Base-by-base conservation (phyloP, 1,284 basidiomycete genomes). In the Ceratobasidium sp. region DNA sequence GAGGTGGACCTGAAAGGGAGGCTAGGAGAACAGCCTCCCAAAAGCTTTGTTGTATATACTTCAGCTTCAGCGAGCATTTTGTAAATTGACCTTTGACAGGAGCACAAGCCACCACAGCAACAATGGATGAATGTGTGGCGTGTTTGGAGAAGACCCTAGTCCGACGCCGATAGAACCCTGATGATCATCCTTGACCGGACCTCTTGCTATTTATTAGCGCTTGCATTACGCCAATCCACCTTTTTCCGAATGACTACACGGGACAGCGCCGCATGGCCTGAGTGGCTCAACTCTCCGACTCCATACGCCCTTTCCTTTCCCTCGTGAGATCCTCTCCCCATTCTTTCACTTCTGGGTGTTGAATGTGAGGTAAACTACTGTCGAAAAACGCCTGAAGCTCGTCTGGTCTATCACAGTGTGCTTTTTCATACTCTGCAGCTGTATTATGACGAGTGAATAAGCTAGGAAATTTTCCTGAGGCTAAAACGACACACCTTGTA, bases 381-480 rank as follows among this genome's bases (percentile, higher is more conserved):
- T 94, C 90, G 78, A 93, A 94, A 81, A 95, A 95, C 1, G 86
- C 79, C 78, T 94, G 92, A 6, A 95, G 83, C 22, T 84, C 84
- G 24, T 56, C 72, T 27, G 54, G 54, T 48, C 79, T 78, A 48
- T 82, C 82, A 0, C 79, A 80, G 56, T 90, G 85, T 19, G 84
- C 83, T 47, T 83, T 84, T 78, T 94, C 93, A 77, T 94, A 94
- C 81, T 94, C 93, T 0, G 86, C 82, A 0, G 93, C 93, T 93
- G 53, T 33, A 27, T 72, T 36, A 24, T 22, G 24, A 72, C 3
- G 48, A 48, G 22, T 59, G 4, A 41, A 41, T 41, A 41, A 41
- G 11, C 11, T 41, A 5, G 11, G 36, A 4, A 5, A 11, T 56
- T 36, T 27, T 51, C 54, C 22, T 9, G 48, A 24, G 6, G 27